Evolutionary conservation across 2,329 filamentous ascomycete species (phyloP).

Genomic region (Fusarium sp.): DNA sequence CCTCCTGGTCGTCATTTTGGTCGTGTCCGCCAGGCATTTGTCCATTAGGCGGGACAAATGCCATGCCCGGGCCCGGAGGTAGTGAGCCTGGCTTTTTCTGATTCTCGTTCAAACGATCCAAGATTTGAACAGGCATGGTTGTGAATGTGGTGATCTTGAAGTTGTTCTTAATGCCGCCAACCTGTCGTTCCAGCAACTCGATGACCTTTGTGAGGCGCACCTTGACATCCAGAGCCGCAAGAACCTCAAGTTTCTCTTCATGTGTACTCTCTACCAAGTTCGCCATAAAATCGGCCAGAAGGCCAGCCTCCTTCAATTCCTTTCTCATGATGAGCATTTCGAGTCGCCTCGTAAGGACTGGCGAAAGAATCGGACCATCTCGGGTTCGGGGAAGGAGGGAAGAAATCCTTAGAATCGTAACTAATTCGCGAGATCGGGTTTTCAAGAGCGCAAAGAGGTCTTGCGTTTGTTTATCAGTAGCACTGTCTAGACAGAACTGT

Average conservation of each 20-base stretch:
- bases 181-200: constrained; percentile 84
- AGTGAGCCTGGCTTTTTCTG: constrained; percentile 51
- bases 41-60: constrained; percentile 51
- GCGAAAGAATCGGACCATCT: constrained; percentile 75
- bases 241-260: constrained; percentile 89
- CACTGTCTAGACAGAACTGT: constrained; percentile 43
- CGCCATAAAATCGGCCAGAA: constrained; percentile 95
- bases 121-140: constrained; percentile 71
- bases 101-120: constrained; percentile 63
- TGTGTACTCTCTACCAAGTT: constrained; percentile 89
- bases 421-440: constrained; percentile 84
- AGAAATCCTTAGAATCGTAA: constrained; percentile 85
- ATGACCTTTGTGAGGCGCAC: constrained; percentile 84
- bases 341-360: constrained; percentile 85
- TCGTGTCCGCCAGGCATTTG: constrained; percentile 59
- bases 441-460: constrained; percentile 85
- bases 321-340: constrained; percentile 90
- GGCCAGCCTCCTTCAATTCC: constrained; percentile 82
- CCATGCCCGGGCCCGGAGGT: constrained; percentile 56
- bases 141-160: constrained; percentile 86
- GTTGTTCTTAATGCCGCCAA: constrained; percentile 85
- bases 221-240: constrained; percentile 83
- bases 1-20: constrained; percentile 79
- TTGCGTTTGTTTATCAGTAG: constrained; percentile 70
- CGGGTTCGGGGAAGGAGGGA: constrained; percentile 82